These are phyloP conservation scores for Amborella trichopoda DNA, from an alignment of 164 flowering plant genomes.

Conservation along the genomic window DNA sequence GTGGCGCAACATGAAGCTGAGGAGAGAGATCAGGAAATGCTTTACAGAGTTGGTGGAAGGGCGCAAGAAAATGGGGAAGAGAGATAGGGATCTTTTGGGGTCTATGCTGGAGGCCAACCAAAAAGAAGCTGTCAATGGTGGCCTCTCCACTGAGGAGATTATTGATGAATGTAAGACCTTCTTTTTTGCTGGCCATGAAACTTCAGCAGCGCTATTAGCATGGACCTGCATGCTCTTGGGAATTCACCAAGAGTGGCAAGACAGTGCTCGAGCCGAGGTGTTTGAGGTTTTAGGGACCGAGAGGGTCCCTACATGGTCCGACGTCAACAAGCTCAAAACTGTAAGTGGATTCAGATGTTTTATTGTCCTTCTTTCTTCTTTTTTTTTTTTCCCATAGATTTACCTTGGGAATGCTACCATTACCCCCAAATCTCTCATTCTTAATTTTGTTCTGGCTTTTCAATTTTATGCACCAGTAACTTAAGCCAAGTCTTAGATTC, in stretches of 20 bases:
- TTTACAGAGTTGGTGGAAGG: not conserved
- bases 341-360: too few relatives aligned
- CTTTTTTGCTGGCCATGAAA: constrained; percentile 4
- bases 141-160: not conserved
- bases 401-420: too few relatives aligned
- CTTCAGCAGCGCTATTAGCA: not conserved
- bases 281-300: not conserved
- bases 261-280: not conserved
- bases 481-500: too few relatives aligned
- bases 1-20: not conserved
- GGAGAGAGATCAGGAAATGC: not conserved
- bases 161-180: constrained; percentile 5
- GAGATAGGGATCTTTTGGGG: not conserved
- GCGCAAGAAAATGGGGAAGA: not conserved
- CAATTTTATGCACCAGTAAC: too few relatives aligned
- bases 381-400: too few relatives aligned
- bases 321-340: constrained; percentile 2
- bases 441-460: too few relatives aligned
- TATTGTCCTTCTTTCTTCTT: too few relatives aligned
- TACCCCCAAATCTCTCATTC: too few relatives aligned
- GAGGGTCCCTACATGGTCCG: not conserved
- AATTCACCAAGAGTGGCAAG: constrained; percentile 4
- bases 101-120: constrained; percentile 3
- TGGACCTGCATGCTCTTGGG: constrained; percentile 1
- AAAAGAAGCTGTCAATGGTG: not conserved